phyloP scores from a whole-genome alignment of 2,329 filamentous ascomycete genomes.

The Dactylellina drechsleri region DNA sequence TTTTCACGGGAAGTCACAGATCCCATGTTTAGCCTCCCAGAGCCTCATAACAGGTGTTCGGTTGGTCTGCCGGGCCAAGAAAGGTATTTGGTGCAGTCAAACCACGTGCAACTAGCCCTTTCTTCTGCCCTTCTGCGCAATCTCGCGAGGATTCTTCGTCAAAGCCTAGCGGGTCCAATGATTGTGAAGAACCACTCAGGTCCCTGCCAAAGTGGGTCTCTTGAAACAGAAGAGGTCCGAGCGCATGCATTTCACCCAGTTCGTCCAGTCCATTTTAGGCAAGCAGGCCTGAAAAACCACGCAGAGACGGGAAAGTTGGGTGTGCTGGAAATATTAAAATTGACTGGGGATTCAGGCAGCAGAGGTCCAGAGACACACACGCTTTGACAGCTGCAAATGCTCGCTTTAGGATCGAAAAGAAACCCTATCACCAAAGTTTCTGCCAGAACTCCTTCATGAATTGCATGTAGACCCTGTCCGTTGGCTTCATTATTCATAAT shows the following conservation, averaged over 20 bases:
- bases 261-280: constrained; percentile 45
- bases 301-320: constrained; percentile 28
- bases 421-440: constrained; percentile 7
- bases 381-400: not conserved
- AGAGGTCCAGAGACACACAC: constrained; percentile 14
- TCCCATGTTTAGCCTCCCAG: constrained; percentile 44
- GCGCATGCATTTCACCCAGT: constrained; percentile 49
- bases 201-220: constrained; percentile 41
- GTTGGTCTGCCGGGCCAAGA: constrained; percentile 40
- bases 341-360: constrained; percentile 29
- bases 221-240: constrained; percentile 55
- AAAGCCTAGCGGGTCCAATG: not conserved
- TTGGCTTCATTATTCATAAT: constrained; percentile 51
- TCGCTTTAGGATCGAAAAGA: constrained; percentile 28
- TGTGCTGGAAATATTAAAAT: constrained; percentile 7
- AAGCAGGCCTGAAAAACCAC: constrained; percentile 51
- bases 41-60: constrained; percentile 46
- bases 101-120: constrained; percentile 25
- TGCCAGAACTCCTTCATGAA: constrained; percentile 36
- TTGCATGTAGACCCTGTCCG: constrained; percentile 41
- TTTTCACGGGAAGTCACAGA: constrained; percentile 42
- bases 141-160: constrained; percentile 24
- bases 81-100: not conserved
- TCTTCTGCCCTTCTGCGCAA: constrained; percentile 2
- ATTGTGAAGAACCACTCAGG: constrained; percentile 2